Conservation (phyloP, 2,329 filamentous ascomycete genomes). For the Zymoseptoria crescenta region DNA sequence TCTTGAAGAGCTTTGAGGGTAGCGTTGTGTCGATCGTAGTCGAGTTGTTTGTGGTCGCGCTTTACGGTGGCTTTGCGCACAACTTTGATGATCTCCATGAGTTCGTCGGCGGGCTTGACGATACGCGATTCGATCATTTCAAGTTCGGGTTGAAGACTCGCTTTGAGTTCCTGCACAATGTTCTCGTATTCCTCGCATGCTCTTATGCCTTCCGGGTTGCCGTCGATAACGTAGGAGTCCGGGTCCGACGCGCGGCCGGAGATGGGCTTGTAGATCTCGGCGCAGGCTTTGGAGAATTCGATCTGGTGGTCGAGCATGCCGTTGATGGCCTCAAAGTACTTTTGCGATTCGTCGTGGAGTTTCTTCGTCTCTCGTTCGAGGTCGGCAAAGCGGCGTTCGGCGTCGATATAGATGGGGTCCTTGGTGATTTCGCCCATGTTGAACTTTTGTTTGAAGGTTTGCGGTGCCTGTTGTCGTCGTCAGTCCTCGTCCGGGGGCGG, state of each 20-base stretch:
- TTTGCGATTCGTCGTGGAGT: conserved; percentile 91
- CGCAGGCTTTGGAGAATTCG: conserved; percentile 92
- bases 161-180: conserved; percentile 83
- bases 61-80: conserved; percentile 84
- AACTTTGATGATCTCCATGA: conserved; percentile 89
- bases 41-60: conserved; percentile 93
- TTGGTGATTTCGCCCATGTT: conserved; percentile 95
- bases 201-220: conserved; percentile 84
- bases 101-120: conserved; percentile 84
- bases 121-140: conserved; percentile 95
- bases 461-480: conserved; percentile 57
- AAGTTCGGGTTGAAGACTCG: conserved; percentile 79
- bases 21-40: conserved; percentile 81
- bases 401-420: conserved; percentile 88
- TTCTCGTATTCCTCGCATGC: conserved; percentile 95
- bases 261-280: conserved; percentile 96
- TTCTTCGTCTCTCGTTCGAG: conserved; percentile 94
- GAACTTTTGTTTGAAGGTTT: conserved; percentile 84
- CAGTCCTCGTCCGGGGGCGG: conserved; percentile 8
- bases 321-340: conserved; percentile 97
- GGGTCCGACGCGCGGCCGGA: conserved; percentile 93
- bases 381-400: conserved; percentile 82
- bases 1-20: conserved; percentile 90
- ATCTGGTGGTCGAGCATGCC: conserved; percentile 97
- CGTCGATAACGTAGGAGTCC: conserved; percentile 69